Base-by-base conservation (phyloP, 371 early-diverging fungal species). In the Rhizopus stolonifer region DNA sequence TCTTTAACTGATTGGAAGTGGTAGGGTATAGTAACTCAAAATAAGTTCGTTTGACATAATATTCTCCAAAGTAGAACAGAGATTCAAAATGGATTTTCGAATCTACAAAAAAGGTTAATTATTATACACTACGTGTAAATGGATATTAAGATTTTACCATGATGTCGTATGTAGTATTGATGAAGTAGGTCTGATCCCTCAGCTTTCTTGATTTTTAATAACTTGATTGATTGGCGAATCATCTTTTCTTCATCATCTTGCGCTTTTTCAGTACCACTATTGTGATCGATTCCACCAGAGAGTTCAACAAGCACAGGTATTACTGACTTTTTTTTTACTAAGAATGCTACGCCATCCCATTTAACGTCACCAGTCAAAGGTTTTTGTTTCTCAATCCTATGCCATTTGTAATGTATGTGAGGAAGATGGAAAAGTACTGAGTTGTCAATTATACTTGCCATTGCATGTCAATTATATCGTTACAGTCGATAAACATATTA, bases 291-390 rank as follows among this genome's bases (percentile, higher is more conserved):
- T 5, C 58, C 52, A 1, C 42, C 58, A 52, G 48, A 52, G 25
- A 58, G 40, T 21, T 58, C 58, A 21, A 58, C 39, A 24, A 58
- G 47, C 29, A 58, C 14, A 46, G 58, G 48, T 9, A 52, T 40
- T 7, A 52, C 33, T 24, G 23, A 34, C 46, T 58, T 51, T 21
- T 52, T 47, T 22, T 47, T 52, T 18, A 52, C 47, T 32, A 46
- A 1, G 26, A 58, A 52, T 47, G 47, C 58, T 26, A 58, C 48
- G 19, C 52, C 58, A 47, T 47, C 58, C 52, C 52, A 58, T 33
- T 52, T 58, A 31, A 40, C 24, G 7, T 52, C 23, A 8, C 52
- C 52, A 17, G 58, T 52, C n/a, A 24, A 45, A 36, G 38, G 45
- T 44, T 51, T 34, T 21, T 36, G 45, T 39, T 46, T 57, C 32